A percentile compares a stretch with the other conserved stretches of the same genome.
These are phyloP conservation scores for Colletotrichum lupini DNA, from an alignment of 2,329 filamentous ascomycete species.

Conservation along the genomic window DNA sequence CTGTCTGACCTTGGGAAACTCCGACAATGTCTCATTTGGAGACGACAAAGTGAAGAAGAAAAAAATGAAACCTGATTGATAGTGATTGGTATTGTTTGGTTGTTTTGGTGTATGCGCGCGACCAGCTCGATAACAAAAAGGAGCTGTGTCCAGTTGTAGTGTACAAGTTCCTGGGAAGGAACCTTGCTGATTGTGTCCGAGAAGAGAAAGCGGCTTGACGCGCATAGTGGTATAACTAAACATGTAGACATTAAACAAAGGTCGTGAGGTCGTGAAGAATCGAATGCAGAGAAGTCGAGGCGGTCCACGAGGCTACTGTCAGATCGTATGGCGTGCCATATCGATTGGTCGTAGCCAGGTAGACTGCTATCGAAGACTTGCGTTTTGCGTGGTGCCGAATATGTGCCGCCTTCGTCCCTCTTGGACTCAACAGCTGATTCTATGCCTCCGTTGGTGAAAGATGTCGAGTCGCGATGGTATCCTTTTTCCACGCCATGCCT, in stretches of 20 bases:
- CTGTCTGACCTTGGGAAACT: neutral
- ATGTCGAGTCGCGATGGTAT: constrained; percentile 26
- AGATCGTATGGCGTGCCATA: constrained; percentile 2
- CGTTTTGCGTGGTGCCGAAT: neutral
- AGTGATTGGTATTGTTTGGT: constrained; percentile 6
- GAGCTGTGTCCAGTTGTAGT: constrained; percentile 16
- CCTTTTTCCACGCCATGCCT: constrained; percentile 39
- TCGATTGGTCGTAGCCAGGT: neutral
- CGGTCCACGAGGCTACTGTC: constrained; percentile 10
- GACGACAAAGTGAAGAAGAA: constrained; percentile 4
- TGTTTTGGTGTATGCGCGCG: constrained; percentile 19
- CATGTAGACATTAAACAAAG: constrained; percentile 39
- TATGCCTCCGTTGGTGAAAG: constrained; percentile 14
- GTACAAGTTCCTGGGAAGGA: constrained; percentile 14
- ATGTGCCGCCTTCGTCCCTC: constrained; percentile 14
- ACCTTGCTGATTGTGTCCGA: constrained; percentile 28
- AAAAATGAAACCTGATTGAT: constrained; percentile 3
- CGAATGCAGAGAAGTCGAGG: constrained; percentile 32
- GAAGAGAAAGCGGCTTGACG: constrained; percentile 35
- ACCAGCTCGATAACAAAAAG: neutral
- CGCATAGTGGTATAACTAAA: constrained; percentile 36
- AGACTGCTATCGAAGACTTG: neutral
- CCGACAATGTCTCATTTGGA: neutral
- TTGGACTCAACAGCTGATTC: neutral
- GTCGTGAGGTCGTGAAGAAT: constrained; percentile 39